Evolutionary conservation across 306 rosid species (phyloP).

Genomic region (Albizia julibrissin): DNA sequence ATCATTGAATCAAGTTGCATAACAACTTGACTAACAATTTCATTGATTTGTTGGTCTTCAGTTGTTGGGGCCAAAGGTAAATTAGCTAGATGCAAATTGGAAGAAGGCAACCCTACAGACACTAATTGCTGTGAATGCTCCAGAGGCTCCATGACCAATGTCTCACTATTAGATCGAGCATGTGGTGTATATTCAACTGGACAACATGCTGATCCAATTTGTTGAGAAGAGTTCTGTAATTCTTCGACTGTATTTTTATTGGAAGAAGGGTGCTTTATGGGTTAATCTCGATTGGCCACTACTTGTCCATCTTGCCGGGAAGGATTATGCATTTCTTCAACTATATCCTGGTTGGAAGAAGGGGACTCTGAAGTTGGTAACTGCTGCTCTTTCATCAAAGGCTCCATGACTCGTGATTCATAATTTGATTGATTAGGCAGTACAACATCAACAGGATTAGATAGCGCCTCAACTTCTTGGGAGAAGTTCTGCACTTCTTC

Average conservation of each 20-base stretch:
- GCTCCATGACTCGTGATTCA: conserved; percentile 21
- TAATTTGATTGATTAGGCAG: neutral
- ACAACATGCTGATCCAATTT: neutral
- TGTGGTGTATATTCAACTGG: conserved; percentile 20
- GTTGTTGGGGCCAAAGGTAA: neutral
- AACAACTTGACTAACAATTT: neutral
- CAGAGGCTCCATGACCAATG: neutral
- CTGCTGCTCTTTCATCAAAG: neutral
- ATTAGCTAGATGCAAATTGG: neutral
- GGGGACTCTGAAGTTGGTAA: neutral
- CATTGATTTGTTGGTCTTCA: neutral
- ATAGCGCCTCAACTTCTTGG: neutral
- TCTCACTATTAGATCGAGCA: conserved; percentile 26
- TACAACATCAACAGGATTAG: conserved; percentile 22
- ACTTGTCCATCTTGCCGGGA: neutral
- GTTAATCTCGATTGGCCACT: neutral
- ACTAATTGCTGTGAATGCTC: conserved; percentile 4
- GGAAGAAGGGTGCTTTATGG: neutral
- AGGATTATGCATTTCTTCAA: neutral
- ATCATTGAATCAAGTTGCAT: neutral
- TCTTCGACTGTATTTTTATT: neutral
- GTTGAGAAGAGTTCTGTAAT: neutral
- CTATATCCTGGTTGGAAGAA: neutral
- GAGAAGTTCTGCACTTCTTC: neutral
- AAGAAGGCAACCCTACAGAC: neutral